A percentile compares a stretch with the other conserved stretches of the same genome.
phyloP scores from a whole-genome alignment of 140 eudicot species.

The Flaveria floridana region DNA sequence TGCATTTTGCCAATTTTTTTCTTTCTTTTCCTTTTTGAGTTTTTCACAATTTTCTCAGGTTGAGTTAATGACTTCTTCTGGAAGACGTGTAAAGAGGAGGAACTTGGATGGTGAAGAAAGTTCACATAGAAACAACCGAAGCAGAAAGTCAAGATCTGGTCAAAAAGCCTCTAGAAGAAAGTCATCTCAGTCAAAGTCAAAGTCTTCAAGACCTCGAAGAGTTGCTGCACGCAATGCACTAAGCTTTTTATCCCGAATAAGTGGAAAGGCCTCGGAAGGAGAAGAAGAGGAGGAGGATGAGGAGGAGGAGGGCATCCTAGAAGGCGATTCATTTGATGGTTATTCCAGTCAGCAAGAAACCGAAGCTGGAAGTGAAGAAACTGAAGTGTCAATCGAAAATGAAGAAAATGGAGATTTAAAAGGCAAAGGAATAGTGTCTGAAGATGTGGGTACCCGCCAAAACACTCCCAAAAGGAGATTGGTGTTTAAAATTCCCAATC shows the following conservation, averaged over 20 bases:
- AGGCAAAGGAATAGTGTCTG: slow-evolving; percentile 69
- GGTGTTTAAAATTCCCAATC: slow-evolving; percentile 63
- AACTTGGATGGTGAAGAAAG: slow-evolving; percentile 76
- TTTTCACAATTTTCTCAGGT: slow-evolving; percentile 39
- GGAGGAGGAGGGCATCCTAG: slow-evolving; percentile 33
- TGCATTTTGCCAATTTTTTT: slow-evolving; percentile 16
- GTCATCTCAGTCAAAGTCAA: slow-evolving; percentile 51
- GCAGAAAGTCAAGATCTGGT: slow-evolving; percentile 54
- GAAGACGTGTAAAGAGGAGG: slow-evolving; percentile 93
- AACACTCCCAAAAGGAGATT: slow-evolving; percentile 49
- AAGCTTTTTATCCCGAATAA: slow-evolving; percentile 69
- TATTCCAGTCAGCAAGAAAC: slow-evolving; percentile 68
- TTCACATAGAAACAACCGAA: slow-evolving; percentile 39
- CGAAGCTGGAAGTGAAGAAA: slow-evolving; percentile 71
- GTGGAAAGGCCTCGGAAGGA: slow-evolving; percentile 68
- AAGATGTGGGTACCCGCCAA: slow-evolving; percentile 34
- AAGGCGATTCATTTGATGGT: slow-evolving; percentile 59
- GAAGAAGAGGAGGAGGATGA: slow-evolving; percentile 55
- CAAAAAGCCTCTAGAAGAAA: slow-evolving; percentile 56
- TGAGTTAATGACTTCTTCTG: slow-evolving; percentile 89
- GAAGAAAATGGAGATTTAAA: slow-evolving; percentile 45
- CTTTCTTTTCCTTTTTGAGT: neutral
- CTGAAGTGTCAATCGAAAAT: slow-evolving; percentile 48
- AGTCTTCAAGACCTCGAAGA: slow-evolving; percentile 76
- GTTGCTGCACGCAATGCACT: slow-evolving; percentile 94